A percentile compares a stretch with the other conserved stretches of the same genome.
phyloP scores from a whole-genome alignment of 805 yeast genomes.

The Candida wancherniae region DNA sequence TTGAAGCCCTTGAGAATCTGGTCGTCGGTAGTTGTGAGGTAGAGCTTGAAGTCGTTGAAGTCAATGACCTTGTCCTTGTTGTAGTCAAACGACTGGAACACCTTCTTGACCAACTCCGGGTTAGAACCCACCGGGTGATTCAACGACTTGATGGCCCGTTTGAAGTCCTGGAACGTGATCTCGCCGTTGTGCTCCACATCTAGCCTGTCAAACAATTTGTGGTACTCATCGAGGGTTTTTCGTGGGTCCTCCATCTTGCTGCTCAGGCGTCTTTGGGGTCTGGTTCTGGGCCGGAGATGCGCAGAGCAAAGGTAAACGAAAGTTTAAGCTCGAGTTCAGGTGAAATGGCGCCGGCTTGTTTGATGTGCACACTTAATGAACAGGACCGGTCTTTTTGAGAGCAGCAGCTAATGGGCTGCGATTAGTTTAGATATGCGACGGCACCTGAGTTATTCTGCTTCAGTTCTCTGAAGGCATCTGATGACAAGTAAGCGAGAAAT shows the following conservation, averaged over 20 bases:
- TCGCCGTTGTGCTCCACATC: constrained; percentile 43
- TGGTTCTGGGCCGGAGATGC: too few relatives aligned
- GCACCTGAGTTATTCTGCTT: too few relatives aligned
- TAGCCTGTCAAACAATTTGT: constrained; percentile 29
- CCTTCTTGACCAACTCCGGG: constrained; percentile 50
- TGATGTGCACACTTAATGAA: too few relatives aligned
- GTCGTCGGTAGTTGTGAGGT: constrained; percentile 61
- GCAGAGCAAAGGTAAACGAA: too few relatives aligned
- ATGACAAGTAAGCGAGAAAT: too few relatives aligned
- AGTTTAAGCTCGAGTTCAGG: too few relatives aligned
- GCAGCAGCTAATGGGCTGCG: too few relatives aligned
- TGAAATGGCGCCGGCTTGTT: too few relatives aligned
- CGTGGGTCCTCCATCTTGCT: constrained; percentile 2
- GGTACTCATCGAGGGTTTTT: constrained; percentile 23
- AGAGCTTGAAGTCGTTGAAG: constrained; percentile 61
- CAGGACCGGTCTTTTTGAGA: not conserved
- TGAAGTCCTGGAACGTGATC: constrained; percentile 46
- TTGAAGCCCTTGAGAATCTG: constrained; percentile 68
- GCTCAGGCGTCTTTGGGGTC: not conserved
- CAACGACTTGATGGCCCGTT: constrained; percentile 38
- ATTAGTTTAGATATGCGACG: too few relatives aligned
- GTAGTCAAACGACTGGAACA: constrained; percentile 57
- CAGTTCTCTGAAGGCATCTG: too few relatives aligned
- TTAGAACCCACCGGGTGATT: constrained; percentile 65
- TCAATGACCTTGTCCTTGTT: constrained; percentile 55